phyloP scores from a whole-genome alignment of 83 land plant species.

The Thuja plicata region DNA sequence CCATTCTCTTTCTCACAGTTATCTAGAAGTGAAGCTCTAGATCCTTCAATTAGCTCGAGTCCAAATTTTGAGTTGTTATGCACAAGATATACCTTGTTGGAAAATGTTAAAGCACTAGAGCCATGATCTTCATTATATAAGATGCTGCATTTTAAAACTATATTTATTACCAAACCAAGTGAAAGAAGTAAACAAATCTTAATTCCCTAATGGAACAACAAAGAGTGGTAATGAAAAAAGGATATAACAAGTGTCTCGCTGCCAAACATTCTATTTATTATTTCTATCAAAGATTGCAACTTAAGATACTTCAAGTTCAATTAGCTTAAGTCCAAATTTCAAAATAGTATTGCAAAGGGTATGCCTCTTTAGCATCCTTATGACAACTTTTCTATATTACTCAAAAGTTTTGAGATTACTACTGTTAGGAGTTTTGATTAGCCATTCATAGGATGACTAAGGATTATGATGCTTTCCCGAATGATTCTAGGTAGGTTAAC shows the following conservation, averaged over 20 bases:
- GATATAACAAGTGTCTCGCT: too few relatives aligned
- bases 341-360: too few relatives aligned
- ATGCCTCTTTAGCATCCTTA: too few relatives aligned
- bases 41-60: not conserved
- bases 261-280: too few relatives aligned
- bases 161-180: too few relatives aligned
- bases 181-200: too few relatives aligned
- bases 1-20: not conserved
- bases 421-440: not conserved
- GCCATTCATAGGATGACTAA: not conserved
- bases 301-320: too few relatives aligned
- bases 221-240: not conserved
- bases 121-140: too few relatives aligned
- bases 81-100: not conserved
- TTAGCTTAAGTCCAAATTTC: too few relatives aligned
- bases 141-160: not conserved
- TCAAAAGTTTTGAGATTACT: not conserved
- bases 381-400: not conserved
- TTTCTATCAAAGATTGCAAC: too few relatives aligned
- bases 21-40: not conserved
- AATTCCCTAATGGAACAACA: too few relatives aligned
- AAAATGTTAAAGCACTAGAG: not conserved
- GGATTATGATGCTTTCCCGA: not conserved
- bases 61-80: not conserved
- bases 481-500: not conserved